These are phyloP conservation scores for Lepidium campestre DNA, from an alignment of 441 rosid species.

Conservation along the genomic window DNA sequence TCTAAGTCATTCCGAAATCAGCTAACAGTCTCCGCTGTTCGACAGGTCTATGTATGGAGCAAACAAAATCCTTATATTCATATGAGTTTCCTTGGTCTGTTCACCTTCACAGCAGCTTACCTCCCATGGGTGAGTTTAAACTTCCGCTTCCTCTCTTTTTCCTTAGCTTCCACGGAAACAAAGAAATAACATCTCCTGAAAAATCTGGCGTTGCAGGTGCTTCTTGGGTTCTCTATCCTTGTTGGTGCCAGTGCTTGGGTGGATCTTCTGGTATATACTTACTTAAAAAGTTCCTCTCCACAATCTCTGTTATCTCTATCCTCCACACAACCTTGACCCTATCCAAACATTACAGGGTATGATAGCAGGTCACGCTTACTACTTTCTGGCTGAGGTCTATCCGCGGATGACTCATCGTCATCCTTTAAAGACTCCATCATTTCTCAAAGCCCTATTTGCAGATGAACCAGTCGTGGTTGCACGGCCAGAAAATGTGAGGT, in stretches of 20 bases:
- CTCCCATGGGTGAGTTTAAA: slow-evolving; percentile 84
- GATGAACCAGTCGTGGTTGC: slow-evolving; percentile 85
- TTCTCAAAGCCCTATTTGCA: slow-evolving; percentile 77
- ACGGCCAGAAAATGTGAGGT: slow-evolving; percentile 71
- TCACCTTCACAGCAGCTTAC: slow-evolving; percentile 96
- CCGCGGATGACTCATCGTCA: slow-evolving; percentile 89
- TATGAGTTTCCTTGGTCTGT: slow-evolving; percentile 97
- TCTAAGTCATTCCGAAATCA: not conserved
- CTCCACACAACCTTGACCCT: not conserved
- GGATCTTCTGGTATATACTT: slow-evolving; percentile 72
- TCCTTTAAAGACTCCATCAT: slow-evolving; percentile 81
- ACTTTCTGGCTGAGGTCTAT: slow-evolving; percentile 93
- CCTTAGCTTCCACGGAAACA: not conserved
- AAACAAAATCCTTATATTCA: slow-evolving; percentile 98
- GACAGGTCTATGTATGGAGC: slow-evolving; percentile 99
- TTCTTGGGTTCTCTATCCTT: slow-evolving; percentile 92
- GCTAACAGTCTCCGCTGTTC: slow-evolving; percentile 4
- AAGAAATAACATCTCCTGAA: not conserved
- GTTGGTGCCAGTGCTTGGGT: slow-evolving; percentile 99
- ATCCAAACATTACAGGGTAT: slow-evolving; percentile 64
- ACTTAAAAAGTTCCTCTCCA: not conserved
- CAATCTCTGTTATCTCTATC: not conserved
- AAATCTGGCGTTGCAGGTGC: slow-evolving; percentile 50
- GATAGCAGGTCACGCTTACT: slow-evolving; percentile 98
- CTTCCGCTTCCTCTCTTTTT: not conserved